Base-by-base conservation (phyloP, 805 yeast species). In the Candida koratica region DNA sequence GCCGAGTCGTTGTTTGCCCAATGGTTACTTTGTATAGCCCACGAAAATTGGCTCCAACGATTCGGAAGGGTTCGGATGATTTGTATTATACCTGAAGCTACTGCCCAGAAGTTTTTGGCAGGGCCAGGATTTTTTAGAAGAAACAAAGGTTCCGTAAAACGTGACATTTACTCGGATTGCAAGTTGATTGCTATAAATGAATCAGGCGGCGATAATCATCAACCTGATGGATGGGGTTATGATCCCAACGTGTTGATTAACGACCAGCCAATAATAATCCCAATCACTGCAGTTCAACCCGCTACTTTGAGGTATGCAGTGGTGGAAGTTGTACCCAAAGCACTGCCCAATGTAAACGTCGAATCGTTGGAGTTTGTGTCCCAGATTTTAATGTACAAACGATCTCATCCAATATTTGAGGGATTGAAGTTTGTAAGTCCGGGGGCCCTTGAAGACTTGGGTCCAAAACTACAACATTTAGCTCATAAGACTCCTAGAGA, bases 41-140 rank as follows among this genome's bases (percentile, higher is more conserved):
- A 80, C 52, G 65, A 71, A 32, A 84, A 83, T 50, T 86, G 95
- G 96, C 54, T 85, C 6, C 81, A 79, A 43, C 65, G 68, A 46
- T 83, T 71, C 56, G 72, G 95, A 6, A 71, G 82, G 32, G 89
- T 88, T 2, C 69, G 85, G 43, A 75, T 86, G 79, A 60, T 89
- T 16, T 58, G 83, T 11, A 76, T 89, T 78, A 65, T 81, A 14
- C 77, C 79, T 3, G 75, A 79, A 5, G 34, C 63, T 0, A 77
- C 84, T 1, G 68, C 69, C 4, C 47, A 39, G 16, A 56, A 84
- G 53, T 65, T 85, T 23, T 52, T 83, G 30, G 77, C 90, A 0
- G 69, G 69, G 0, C 67, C 77, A 0, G 74, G 75, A 1, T 67
- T 72, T 22, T 46, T 49, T 9, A 63, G 66, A 36, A 68, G 96